Evolutionary conservation across 805 yeast species (phyloP).

Genomic region (Kazachstania martiniae): DNA sequence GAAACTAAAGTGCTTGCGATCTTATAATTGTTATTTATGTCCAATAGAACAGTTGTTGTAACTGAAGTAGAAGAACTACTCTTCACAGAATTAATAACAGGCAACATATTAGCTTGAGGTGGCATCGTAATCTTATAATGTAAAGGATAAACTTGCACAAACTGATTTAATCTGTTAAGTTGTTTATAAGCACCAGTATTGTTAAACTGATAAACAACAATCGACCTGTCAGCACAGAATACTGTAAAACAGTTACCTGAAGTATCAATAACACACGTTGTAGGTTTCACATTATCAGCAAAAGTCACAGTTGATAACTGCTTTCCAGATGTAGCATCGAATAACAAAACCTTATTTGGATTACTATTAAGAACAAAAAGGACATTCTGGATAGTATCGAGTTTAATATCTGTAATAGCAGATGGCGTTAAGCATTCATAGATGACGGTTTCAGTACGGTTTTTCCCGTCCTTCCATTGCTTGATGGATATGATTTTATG

Average conservation of each 20-base stretch:
- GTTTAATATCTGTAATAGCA: conserved; percentile 23
- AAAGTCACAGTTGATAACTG: conserved; percentile 11
- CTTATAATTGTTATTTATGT: conserved; percentile 20
- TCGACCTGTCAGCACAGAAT: conserved; percentile 18
- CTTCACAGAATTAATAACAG: conserved; percentile 22
- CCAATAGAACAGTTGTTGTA: conserved; percentile 19
- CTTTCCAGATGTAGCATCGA: conserved; percentile 7
- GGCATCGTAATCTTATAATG: conserved; percentile 27
- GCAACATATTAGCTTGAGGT: conserved; percentile 24
- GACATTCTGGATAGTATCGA: conserved; percentile 8
- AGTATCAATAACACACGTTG: conserved; percentile 22
- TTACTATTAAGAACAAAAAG: conserved; percentile 17
- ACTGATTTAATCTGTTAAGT: conserved; percentile 17
- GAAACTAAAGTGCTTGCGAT: conserved; percentile 20
- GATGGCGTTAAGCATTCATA: conserved; percentile 11
- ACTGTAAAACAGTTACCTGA: conserved; percentile 18
- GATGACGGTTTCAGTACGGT: conserved; percentile 2
- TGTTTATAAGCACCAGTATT: conserved; percentile 15
- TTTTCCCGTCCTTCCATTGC: conserved; percentile 10
- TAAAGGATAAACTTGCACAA: conserved; percentile 22
- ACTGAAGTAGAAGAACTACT: conserved; percentile 11
- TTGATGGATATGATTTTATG: conserved; percentile 9
- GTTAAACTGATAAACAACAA: conserved; percentile 20
- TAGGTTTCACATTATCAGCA: conserved; percentile 12
- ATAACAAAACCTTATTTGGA: conserved; percentile 13